These are phyloP conservation scores for Yamadazyma sp. DNA, from an alignment of 1,139 yeast genomes.

Conservation along the genomic window DNA sequence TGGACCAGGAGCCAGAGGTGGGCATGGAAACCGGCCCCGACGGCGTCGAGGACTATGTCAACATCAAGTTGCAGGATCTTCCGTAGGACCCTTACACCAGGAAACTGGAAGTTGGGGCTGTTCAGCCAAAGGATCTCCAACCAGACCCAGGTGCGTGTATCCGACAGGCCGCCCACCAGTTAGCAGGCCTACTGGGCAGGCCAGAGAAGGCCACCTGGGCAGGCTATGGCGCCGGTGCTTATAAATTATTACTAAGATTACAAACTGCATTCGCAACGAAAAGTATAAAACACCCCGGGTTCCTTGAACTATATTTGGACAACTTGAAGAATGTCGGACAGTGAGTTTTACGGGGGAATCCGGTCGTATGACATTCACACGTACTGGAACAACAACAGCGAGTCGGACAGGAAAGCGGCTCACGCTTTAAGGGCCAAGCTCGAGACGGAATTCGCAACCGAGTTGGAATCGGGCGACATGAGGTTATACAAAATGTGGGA, in stretches of 20 bases:
- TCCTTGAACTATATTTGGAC: no score
- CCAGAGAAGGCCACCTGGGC: no score
- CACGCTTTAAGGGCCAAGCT: slow-evolving; percentile 41
- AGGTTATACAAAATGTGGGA: slow-evolving; percentile 50
- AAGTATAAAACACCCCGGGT: not conserved
- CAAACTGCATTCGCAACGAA: not conserved
- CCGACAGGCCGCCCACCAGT: no score
- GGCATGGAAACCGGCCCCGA: no score
- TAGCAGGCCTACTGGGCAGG: no score
- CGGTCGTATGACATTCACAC: slow-evolving; percentile 55
- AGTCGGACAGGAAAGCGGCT: slow-evolving; percentile 36
- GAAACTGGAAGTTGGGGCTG: no score
- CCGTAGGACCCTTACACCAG: not conserved
- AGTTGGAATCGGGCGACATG: slow-evolving; percentile 42
- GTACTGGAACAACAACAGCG: slow-evolving; percentile 46
- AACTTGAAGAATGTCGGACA: not conserved
- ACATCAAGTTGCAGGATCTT: not conserved
- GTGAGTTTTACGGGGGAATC: slow-evolving; percentile 30
- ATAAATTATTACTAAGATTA: not conserved
- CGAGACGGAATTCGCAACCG: slow-evolving; percentile 42
- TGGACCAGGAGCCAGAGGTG: not conserved
- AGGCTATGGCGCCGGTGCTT: no score
- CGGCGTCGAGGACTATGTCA: not conserved
- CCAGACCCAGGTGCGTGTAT: no score
- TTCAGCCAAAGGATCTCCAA: no score